Conservation (phyloP, 192 early-diverging fungal species). For the Backusella parvicylindrica region DNA sequence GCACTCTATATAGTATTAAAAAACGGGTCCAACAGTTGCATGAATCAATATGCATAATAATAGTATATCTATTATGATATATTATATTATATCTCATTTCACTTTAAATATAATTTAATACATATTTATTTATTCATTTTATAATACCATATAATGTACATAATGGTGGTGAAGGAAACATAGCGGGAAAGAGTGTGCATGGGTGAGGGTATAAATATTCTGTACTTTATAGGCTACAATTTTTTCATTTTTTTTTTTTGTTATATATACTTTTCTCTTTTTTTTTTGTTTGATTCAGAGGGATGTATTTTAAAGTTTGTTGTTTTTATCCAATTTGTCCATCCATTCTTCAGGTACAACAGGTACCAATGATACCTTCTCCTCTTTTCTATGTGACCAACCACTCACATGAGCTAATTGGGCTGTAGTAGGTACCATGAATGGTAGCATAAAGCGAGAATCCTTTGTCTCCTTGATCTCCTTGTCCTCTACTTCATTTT, state of each 20-base stretch:
- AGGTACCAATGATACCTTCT: slow-evolving; percentile 8
- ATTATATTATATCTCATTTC: too few relatives aligned
- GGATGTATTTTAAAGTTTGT: neutral
- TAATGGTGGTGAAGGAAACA: neutral
- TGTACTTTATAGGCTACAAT: neutral
- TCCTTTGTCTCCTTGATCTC: slow-evolving; percentile 41
- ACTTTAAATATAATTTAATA: neutral
- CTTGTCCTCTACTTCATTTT: slow-evolving; percentile 26
- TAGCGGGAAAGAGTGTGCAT: slow-evolving; percentile 1
- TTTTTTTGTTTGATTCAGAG: neutral
- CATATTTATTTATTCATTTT: neutral
- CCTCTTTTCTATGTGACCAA: neutral
- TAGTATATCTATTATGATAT: too few relatives aligned
- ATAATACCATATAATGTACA: neutral
- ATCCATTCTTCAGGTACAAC: slow-evolving; percentile 34
- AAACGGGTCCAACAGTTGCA: too few relatives aligned
- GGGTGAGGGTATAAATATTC: neutral
- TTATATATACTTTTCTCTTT: neutral
- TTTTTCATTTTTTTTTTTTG: neutral
- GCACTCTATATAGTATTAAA: too few relatives aligned
- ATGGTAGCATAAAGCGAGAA: slow-evolving; percentile 53
- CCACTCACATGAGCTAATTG: slow-evolving; percentile 17
- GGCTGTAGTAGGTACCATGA: slow-evolving; percentile 58
- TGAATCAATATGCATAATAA: too few relatives aligned
- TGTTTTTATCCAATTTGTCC: slow-evolving; percentile 25